Percentiles rank a stretch among this genome's conserved stretches.
phyloP scores from a whole-genome alignment of 345 rosid genomes.

The Salix suchowensis region DNA sequence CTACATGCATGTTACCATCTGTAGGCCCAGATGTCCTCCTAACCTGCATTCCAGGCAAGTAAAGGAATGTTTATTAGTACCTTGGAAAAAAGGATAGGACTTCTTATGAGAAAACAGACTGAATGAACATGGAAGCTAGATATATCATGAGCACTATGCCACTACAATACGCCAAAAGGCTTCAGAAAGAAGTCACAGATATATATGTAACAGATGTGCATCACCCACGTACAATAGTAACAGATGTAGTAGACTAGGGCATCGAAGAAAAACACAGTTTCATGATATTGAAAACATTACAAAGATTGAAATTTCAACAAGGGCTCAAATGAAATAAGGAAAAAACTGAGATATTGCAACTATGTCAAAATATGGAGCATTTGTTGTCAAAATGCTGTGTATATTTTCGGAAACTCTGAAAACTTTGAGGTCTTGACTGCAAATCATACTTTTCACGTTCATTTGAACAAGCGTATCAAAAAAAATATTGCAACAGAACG shows the following conservation, averaged over 20 bases:
- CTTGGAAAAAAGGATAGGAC: background rate
- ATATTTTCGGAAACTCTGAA: background rate
- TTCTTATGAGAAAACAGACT: background rate
- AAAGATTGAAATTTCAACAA: background rate
- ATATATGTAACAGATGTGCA: background rate
- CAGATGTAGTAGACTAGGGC: background rate
- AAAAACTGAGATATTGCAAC: background rate
- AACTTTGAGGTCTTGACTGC: background rate
- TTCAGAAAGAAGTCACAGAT: background rate
- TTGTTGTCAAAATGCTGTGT: background rate
- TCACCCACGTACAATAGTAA: background rate
- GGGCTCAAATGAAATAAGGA: background rate
- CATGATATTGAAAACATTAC: background rate
- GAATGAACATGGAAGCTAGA: background rate
- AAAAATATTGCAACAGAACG: background rate
- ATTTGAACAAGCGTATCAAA: background rate
- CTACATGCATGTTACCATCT: conserved; percentile 6
- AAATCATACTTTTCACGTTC: background rate
- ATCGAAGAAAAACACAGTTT: background rate
- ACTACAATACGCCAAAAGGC: background rate
- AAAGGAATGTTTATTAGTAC: background rate
- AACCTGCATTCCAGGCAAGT: conserved; percentile 27
- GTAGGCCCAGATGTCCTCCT: conserved; percentile 20
- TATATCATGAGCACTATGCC: background rate
- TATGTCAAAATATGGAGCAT: background rate